Evolutionary conservation across 495 filamentous ascomycete species (phyloP).

Genomic region (Hypoxylon cercidicola): DNA sequence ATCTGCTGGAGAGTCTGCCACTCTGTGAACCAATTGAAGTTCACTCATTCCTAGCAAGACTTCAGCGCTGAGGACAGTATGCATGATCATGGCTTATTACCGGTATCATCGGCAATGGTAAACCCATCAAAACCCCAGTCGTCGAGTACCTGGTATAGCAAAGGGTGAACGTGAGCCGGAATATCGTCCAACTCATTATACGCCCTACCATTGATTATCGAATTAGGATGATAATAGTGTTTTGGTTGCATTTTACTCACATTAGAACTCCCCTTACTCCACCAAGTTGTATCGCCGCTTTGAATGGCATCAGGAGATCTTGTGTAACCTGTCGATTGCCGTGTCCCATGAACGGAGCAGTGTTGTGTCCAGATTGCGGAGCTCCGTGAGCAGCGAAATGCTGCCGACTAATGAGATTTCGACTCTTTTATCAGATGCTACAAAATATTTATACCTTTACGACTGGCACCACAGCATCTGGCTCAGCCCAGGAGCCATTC

Average conservation of each 20-base stretch:
- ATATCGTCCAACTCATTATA: conserved; percentile 56
- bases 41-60: conserved; percentile 40
- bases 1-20: conserved; percentile 46
- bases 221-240: conserved; percentile 3
- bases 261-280: conserved; percentile 55
- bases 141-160: conserved; percentile 49
- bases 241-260: conserved; percentile 26
- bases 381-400: conserved; percentile 56
- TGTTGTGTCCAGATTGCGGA: conserved; percentile 51
- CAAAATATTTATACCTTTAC: conserved; percentile 44
- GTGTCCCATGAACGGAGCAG: conserved; percentile 52
- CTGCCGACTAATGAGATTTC: conserved; percentile 31
- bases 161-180: conserved; percentile 48
- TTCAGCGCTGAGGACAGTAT: conserved; percentile 4
- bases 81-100: conserved; percentile 18
- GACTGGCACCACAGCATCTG: conserved; percentile 51
- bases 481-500: conserved; percentile 50
- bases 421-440: neutral
- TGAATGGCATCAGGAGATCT: conserved; percentile 52
- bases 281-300: conserved; percentile 53
- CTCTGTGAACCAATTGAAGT: conserved; percentile 41
- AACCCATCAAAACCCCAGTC: conserved; percentile 56
- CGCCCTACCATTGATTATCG: conserved; percentile 24
- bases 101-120: conserved; percentile 55
- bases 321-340: conserved; percentile 53